Base-by-base conservation (phyloP, 2,329 filamentous ascomycete species). In the Clonostachys sp. region DNA sequence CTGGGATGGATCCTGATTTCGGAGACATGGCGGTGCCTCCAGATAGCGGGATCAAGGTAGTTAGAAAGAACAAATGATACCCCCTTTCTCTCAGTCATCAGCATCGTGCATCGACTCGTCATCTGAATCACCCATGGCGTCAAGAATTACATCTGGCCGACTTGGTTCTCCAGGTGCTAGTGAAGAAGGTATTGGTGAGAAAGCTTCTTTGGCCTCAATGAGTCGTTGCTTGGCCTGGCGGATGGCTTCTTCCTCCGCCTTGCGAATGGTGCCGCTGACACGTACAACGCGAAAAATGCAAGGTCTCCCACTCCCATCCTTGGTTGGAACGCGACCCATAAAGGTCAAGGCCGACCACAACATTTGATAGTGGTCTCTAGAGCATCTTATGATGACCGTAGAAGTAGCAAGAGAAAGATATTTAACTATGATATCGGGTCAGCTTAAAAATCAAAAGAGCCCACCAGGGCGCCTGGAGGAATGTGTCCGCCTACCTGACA, bases 401-500 rank as follows among this genome's bases (percentile, higher is more conserved):
- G 89, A 95, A 1, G 94, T 99, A n/a, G 91, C 87, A 5, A 84
- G 76, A 1, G 91, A 96, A 45, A 95, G 77, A 65, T 99, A 99
- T 73, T 96, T 96, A 46, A 99, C 89, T 92, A 54, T 13, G 9
- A 3, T n/a, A 17, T 5, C 13, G 10, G 1, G 44, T 18, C 14
- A 39, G 17, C 36, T 39, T 14, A 39, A 18, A 18, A 24, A 9
- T 8, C 14, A n/a, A 39, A 39, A 18, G 14, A 39, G 36, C 36
- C 7, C 7, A n/a, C 7, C 7, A n/a, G 12, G 36, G 36, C 36
- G 36, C 17, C 7, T n/a, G 36, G 36, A 39, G 17, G 14, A 12
- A 12, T n/a, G 17, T n/a, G 17, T 8, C 20, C 24, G 38, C 63
- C 50, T 68, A 90, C 90, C 80, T 60, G 81, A 79, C 6, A 96